These are phyloP conservation scores for Brassica balearica DNA, from an alignment of 441 rosid species.

Conservation along the genomic window DNA sequence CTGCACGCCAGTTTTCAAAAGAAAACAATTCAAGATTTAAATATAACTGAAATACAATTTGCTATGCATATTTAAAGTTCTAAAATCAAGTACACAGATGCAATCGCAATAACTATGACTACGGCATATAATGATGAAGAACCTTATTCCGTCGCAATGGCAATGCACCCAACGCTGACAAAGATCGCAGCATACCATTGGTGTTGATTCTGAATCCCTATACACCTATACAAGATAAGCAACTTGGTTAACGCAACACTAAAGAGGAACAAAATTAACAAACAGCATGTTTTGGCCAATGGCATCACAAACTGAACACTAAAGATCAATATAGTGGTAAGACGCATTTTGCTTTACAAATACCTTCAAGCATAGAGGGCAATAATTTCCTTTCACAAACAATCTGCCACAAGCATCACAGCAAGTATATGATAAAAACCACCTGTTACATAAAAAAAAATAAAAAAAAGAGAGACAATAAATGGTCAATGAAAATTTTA, in stretches of 20 bases:
- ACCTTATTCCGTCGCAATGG: constrained; percentile 98
- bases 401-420: constrained; percentile 99
- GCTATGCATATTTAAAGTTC: not conserved
- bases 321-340: not conserved
- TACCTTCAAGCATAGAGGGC: constrained; percentile 98
- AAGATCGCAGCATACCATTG: constrained; percentile 98
- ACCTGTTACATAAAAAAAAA: constrained; percentile 56
- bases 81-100: constrained; percentile 1
- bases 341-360: constrained; percentile 13
- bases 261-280: not conserved
- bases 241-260: constrained; percentile 17
- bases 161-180: constrained; percentile 99
- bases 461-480: not conserved
- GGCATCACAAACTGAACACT: not conserved
- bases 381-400: constrained; percentile 97
- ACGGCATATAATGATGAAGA: constrained; percentile 33
- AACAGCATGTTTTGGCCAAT: not conserved
- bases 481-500: not conserved
- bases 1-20: constrained; percentile 57
- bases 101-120: constrained; percentile 20
- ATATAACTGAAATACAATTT: constrained; percentile 14
- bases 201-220: constrained; percentile 98
- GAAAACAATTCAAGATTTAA: constrained; percentile 17
- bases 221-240: constrained; percentile 63
- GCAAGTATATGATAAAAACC: constrained; percentile 97